A percentile compares a stretch with the other conserved stretches of the same genome.
phyloP scores from a whole-genome alignment of 2,329 filamentous ascomycete genomes.

The Trichophyton simii region DNA sequence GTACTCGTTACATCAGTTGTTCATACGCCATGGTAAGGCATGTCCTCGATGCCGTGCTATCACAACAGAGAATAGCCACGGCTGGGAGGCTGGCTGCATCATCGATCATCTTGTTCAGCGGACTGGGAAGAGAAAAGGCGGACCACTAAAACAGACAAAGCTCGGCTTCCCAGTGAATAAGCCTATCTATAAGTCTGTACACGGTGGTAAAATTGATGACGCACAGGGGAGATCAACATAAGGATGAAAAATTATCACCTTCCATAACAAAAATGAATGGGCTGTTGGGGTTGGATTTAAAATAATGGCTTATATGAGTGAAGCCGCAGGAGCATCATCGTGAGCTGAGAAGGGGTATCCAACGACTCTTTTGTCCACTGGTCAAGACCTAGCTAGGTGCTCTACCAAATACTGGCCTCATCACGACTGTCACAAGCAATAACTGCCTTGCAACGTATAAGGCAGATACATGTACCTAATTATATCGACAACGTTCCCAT shows the following conservation, averaged over 20 bases:
- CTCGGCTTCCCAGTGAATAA: not conserved
- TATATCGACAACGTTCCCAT: too few species aligned
- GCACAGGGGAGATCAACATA: not conserved
- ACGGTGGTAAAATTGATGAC: not conserved
- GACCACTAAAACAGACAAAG: not conserved
- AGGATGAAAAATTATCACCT: not conserved
- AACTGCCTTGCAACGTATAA: too few species aligned
- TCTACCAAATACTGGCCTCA: too few species aligned
- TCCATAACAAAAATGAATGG: too few species aligned
- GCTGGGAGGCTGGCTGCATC: constrained; percentile 52
- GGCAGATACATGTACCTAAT: too few species aligned
- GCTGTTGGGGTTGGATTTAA: not conserved
- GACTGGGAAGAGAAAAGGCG: constrained; percentile 38
- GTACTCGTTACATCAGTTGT: constrained; percentile 49
- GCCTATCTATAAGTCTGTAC: not conserved
- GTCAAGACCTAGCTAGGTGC: too few species aligned
- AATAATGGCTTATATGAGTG: too few species aligned
- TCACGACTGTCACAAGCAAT: too few species aligned
- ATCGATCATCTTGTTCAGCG: constrained; percentile 51
- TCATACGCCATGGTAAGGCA: constrained; percentile 50
- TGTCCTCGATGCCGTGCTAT: constrained; percentile 49
- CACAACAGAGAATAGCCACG: constrained; percentile 47
- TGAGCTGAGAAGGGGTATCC: too few species aligned
- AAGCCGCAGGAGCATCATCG: too few species aligned
- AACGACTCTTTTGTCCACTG: too few species aligned